Evolutionary conservation across 2,329 filamentous ascomycete species (phyloP).

Genomic region (Didymella pinodella): DNA sequence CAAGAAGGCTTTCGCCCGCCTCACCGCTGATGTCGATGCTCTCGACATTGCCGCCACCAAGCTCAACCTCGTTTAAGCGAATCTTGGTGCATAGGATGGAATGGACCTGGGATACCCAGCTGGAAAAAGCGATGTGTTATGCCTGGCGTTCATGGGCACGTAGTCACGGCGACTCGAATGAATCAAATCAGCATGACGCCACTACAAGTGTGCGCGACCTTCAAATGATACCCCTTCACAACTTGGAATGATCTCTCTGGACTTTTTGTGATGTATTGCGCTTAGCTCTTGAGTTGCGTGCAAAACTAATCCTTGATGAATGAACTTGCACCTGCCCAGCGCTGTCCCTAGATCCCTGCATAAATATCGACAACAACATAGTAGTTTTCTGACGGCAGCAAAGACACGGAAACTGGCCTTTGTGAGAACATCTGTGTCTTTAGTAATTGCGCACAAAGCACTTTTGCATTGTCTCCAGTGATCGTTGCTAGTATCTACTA

Average conservation of each 20-base stretch:
- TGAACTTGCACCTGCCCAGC: neutral
- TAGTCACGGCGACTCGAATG: conserved; percentile 50
- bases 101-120: conserved; percentile 46
- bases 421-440: neutral
- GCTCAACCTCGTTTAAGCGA: conserved; percentile 89
- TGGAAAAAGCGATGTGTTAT: conserved; percentile 48
- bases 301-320: neutral
- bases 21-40: conserved; percentile 96
- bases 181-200: conserved; percentile 48
- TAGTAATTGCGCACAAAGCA: neutral
- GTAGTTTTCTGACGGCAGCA: neutral
- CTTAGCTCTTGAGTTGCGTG: neutral
- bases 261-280: neutral
- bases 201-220: conserved; percentile 26
- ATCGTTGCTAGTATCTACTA: neutral
- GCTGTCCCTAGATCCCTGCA: neutral
- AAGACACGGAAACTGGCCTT: neutral
- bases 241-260: neutral
- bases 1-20: conserved; percentile 98
- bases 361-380: neutral
- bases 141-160: conserved; percentile 49
- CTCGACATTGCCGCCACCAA: conserved; percentile 99
- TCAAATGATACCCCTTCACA: conserved; percentile 25
- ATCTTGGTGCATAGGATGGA: conserved; percentile 35
- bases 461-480: neutral